Conservation (phyloP, 176 grass and related monocot species). For the bread wheat (Triticum aestivum) region IWGSC_CS_RefSeq_v2.1 NC_057808.1:357998277-357998776, state of each 20-base stretch:
- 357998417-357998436: not conserved
- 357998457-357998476: constrained; percentile 37
- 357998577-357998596: constrained; percentile 11
- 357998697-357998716: not conserved
- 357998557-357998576: not conserved
- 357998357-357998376: not conserved
- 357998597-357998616: not conserved
- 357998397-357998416: not conserved
- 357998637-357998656: not conserved
- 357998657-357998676: not conserved
- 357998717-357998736: not conserved
- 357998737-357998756: not conserved
- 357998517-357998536: not conserved
- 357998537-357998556: constrained; percentile 3
- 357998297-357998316: constrained; percentile 24
- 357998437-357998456: not conserved
- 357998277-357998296: constrained; percentile 10
- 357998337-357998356: not conserved
- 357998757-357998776: not conserved
- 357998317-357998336: not conserved
- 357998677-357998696: not conserved
- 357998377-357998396: not conserved
- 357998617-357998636: not conserved
- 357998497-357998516: too few species aligned
- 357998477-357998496: not conserved